phyloP scores from a whole-genome alignment of 1,284 basidiomycete genomes.

The Ceraceosorus guamensis region DNA sequence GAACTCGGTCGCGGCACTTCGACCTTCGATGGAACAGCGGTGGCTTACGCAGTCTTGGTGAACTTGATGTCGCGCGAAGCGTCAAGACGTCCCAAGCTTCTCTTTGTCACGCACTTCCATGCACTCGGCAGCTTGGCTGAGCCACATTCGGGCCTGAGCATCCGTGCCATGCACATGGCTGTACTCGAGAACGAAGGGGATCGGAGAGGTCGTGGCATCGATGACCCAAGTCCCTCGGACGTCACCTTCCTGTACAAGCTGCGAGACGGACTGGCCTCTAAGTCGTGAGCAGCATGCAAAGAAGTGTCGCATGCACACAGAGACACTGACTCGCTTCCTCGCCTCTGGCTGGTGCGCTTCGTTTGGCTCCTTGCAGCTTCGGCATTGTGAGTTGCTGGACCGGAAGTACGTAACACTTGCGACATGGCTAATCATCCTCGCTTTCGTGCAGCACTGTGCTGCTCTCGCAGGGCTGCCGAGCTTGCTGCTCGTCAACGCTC shows the following conservation, averaged over 20 bases:
- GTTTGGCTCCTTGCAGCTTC: no score
- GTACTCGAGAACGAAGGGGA: slow-evolving; percentile 12
- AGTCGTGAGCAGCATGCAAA: no score
- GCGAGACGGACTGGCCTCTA: slow-evolving; percentile 19
- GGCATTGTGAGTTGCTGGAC: background rate
- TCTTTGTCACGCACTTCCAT: slow-evolving; percentile 44
- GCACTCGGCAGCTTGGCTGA: slow-evolving; percentile 20
- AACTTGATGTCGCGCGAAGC: slow-evolving; percentile 28
- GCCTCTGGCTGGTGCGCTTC: no score
- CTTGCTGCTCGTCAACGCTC: background rate
- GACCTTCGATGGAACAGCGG: slow-evolving; percentile 45
- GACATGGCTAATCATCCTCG: no score
- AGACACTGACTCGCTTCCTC: no score
- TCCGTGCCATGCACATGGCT: slow-evolving; percentile 38
- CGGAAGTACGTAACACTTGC: no score
- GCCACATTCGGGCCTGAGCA: background rate
- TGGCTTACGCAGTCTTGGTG: slow-evolving; percentile 41
- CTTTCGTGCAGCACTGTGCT: background rate
- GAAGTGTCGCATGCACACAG: no score
- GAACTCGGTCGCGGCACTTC: slow-evolving; percentile 48
- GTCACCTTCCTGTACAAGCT: slow-evolving; percentile 45
- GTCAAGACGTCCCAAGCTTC: background rate
- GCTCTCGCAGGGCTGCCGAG: background rate
- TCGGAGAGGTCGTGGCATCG: background rate
- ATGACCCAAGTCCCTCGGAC: background rate